phyloP scores from a whole-genome alignment of 176 grass and related monocot species.

The Juncus inflexus region DNA sequence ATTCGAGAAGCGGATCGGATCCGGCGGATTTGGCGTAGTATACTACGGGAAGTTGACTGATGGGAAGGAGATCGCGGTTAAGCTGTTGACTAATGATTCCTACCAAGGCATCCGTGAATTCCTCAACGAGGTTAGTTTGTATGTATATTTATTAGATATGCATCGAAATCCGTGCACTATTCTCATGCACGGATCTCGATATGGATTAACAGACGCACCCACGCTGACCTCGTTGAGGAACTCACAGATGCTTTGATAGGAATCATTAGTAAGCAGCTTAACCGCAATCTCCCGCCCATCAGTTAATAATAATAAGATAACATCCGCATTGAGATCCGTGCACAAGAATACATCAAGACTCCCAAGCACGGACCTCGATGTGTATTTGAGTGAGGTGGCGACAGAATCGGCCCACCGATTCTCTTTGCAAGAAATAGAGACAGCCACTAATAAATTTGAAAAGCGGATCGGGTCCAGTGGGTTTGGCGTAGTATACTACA shows the following conservation, averaged over 20 bases:
- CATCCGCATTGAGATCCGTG: too few species aligned
- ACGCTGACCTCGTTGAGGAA: constrained; percentile 78
- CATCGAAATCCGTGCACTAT: too few species aligned
- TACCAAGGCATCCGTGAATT: constrained; percentile 97
- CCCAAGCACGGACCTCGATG: constrained; percentile 47
- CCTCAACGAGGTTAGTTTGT: constrained; percentile 99
- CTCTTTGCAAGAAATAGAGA: constrained; percentile 86
- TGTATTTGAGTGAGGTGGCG: constrained; percentile 88
- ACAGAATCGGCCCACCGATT: constrained; percentile 88
- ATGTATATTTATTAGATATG: background rate
- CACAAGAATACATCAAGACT: background rate
- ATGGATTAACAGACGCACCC: too few species aligned
- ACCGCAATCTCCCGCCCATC: constrained; percentile 95
- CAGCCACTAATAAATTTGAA: constrained; percentile 68
- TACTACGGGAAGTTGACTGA: constrained; percentile 88
- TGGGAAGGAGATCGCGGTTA: constrained; percentile 91
- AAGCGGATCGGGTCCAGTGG: constrained; percentile 86
- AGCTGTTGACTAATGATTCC: constrained; percentile 91
- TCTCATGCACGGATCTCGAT: too few species aligned
- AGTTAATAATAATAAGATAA: constrained; percentile 4
- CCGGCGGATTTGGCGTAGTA: constrained; percentile 90
- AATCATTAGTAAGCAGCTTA: constrained; percentile 90
- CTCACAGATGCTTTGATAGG: constrained; percentile 85
- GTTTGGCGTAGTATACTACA: constrained; percentile 95
- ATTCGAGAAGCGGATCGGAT: constrained; percentile 78